Base-by-base conservation (phyloP, 83 land plant species). In the Larix sibirica region DNA sequence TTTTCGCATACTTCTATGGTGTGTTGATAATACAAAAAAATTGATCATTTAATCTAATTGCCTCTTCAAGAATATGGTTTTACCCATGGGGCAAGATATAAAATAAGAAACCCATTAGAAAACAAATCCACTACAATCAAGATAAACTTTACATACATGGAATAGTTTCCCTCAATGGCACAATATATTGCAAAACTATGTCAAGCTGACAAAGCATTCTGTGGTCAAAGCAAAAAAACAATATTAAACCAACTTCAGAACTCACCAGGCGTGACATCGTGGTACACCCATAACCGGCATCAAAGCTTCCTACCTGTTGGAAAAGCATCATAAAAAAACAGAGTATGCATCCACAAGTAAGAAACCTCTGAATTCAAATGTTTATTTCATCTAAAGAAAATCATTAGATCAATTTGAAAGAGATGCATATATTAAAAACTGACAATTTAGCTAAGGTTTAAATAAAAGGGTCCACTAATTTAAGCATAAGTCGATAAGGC, bases 261-360 rank as follows among this genome's bases (percentile, higher is more conserved):
- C 88, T 88, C 88, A 96, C 99, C 97, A 96, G 82, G 36, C 96
- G 97, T 56, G 99, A 88, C 99, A 96, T 96, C 68, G 90, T 91
- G 85, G 93, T 95, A 80, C 93, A 88, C 75, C 99, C 99, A 90
- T 95, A 96, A n/a, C 99, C 99, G 81, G 97, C 99, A 90, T 96
- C 99, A 88, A 96, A 96, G 89, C 97, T 96, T 81, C 99, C 99
- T 26, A 96, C 96, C 98, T 96, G 88, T 16, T 80, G 77, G 77
- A 7, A 47, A 42, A 36, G 61, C 58, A 62, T 69, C 26, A 84
- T 16, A 70, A 9, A 66, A 71, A 58, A 10, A n/a, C 33, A 58
- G 56, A 50, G 26, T 4, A 17, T 50, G 56, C 56, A 50, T 50
- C 56, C 56, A 73, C 42, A 44, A 10, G 21, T 73, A 13, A 40